A percentile compares a stretch with the other conserved stretches of the same genome.
Evolutionary conservation across 2,329 filamentous ascomycete species (phyloP).

Genomic region (Aspergillus sojae): DNA sequence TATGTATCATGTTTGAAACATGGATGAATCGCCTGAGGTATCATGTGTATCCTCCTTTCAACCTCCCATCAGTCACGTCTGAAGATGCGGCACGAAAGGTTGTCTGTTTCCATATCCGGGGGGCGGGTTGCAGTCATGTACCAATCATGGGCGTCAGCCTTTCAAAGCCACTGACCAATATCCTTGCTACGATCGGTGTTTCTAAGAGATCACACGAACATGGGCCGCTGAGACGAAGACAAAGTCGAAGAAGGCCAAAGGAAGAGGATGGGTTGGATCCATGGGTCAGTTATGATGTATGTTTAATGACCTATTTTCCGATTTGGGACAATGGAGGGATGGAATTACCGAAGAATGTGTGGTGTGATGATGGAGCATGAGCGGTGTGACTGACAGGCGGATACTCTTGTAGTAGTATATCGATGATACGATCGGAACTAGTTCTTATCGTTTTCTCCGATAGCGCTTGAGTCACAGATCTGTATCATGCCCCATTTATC

Average conservation of each 20-base stretch:
- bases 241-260: conserved; percentile 5
- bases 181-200: conserved; percentile 11
- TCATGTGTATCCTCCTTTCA: not conserved
- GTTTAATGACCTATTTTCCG: not conserved
- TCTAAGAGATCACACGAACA: conserved; percentile 17
- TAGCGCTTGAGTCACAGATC: not conserved
- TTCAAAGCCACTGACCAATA: conserved; percentile 6
- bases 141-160: conserved; percentile 13
- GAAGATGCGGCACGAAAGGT: not conserved
- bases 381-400: conserved; percentile 31
- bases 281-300: conserved; percentile 12
- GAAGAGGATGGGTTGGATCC: conserved; percentile 7
- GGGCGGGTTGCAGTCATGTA: not conserved
- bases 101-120: not conserved
- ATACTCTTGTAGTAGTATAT: not conserved
- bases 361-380: conserved; percentile 27
- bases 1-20: conserved; percentile 7
- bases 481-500: not conserved
- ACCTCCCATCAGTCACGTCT: not conserved
- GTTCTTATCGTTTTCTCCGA: conserved; percentile 2
- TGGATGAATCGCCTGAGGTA: conserved; percentile 3
- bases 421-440: not conserved
- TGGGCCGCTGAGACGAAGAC: conserved; percentile 14
- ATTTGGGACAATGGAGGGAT: conserved; percentile 4
- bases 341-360: conserved; percentile 15